Evolutionary conservation across 257 asterid species (phyloP).

Genomic region (Dorcoceras hygrometricum): DNA sequence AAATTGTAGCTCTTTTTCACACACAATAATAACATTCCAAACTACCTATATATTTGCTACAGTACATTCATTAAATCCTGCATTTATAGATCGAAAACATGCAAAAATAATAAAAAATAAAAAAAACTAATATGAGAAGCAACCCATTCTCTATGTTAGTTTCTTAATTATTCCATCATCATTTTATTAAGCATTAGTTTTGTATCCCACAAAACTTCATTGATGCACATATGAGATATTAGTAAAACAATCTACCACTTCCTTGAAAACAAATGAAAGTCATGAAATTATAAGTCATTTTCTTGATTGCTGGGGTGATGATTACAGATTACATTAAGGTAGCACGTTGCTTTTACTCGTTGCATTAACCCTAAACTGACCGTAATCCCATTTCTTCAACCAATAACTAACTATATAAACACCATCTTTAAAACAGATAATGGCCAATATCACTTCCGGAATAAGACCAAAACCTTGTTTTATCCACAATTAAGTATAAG

Average conservation of each 20-base stretch:
- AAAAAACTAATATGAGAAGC: too few species aligned
- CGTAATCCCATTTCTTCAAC: slow-evolving; percentile 22
- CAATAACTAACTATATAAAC: slow-evolving; percentile 31
- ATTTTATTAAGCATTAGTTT: not conserved
- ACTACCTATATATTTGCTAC: too few species aligned
- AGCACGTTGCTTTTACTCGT: slow-evolving; percentile 49
- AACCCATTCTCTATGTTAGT: too few species aligned
- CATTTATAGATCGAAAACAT: too few species aligned
- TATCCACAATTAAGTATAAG: slow-evolving; percentile 18
- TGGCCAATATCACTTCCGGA: slow-evolving; percentile 20
- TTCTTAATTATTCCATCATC: too few species aligned
- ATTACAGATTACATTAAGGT: slow-evolving; percentile 25
- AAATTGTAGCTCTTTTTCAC: too few species aligned
- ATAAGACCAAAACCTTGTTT: slow-evolving; percentile 9
- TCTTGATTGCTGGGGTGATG: slow-evolving; percentile 3
- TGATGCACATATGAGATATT: slow-evolving; percentile 18
- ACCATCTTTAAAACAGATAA: not conserved
- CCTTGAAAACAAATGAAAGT: slow-evolving; percentile 26
- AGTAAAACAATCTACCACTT: slow-evolving; percentile 23
- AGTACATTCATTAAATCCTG: too few species aligned
- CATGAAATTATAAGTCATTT: not conserved
- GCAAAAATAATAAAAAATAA: too few species aligned
- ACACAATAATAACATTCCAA: too few species aligned
- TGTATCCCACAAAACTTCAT: slow-evolving; percentile 4
- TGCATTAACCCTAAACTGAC: slow-evolving; percentile 54